Percentiles rank a stretch among this genome's conserved stretches.
Evolutionary conservation across 2,329 filamentous ascomycete species (phyloP).

Genomic region (Colletotrichum sublineola): DNA sequence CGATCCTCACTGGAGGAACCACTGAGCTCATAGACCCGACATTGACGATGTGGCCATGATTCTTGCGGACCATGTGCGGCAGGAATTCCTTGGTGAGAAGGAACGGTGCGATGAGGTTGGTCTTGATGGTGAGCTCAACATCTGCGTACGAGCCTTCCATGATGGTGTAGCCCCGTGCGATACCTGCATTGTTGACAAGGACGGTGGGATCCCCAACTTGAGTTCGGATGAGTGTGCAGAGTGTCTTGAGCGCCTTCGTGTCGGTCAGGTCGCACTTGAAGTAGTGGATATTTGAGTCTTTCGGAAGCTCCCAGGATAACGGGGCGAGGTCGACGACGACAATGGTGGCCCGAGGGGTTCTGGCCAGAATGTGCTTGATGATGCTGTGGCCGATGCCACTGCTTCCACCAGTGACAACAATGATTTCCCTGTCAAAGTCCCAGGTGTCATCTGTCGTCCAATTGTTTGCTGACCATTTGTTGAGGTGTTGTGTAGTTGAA

Average conservation of each 20-base stretch:
- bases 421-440: constrained; percentile 57
- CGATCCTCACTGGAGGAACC: constrained; percentile 65
- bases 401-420: constrained; percentile 59
- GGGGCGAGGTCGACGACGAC: constrained; percentile 53
- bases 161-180: constrained; percentile 48
- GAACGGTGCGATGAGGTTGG: constrained; percentile 72
- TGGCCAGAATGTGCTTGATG: constrained; percentile 48
- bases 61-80: constrained; percentile 66
- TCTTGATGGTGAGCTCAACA: constrained; percentile 49
- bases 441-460: constrained; percentile 46
- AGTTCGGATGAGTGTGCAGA: constrained; percentile 48
- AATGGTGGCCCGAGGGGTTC: constrained; percentile 47
- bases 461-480: constrained; percentile 46
- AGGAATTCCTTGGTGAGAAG: constrained; percentile 70
- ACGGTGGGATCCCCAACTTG: constrained; percentile 56
- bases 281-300: constrained; percentile 46
- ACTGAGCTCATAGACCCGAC: constrained; percentile 71
- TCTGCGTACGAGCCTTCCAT: constrained; percentile 49
- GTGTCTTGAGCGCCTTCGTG: constrained; percentile 46
- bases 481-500: constrained; percentile 45
- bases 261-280: constrained; percentile 57
- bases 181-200: constrained; percentile 53
- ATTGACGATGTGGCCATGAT: constrained; percentile 76
- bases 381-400: constrained; percentile 58
- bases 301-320: constrained; percentile 48